Evolutionary conservation across 2,329 filamentous ascomycete species (phyloP).

Genomic region (Trichoderma hamatum): DNA sequence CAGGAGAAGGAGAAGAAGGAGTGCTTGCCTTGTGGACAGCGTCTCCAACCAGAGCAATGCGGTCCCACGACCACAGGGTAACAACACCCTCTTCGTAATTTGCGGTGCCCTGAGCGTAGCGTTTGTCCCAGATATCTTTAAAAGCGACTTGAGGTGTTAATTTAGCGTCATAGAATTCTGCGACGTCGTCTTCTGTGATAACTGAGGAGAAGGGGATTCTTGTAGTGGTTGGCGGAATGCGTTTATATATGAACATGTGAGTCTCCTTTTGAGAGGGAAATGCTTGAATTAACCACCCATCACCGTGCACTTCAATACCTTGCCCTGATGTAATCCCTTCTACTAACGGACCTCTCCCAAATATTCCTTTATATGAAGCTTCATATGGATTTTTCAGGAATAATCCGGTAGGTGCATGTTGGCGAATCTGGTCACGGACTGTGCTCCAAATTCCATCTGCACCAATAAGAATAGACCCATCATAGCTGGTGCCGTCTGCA

Average conservation of each 20-base stretch:
- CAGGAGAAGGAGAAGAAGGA: neutral
- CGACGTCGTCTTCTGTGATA: neutral
- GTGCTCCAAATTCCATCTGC: constrained; percentile 41
- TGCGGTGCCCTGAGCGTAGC: neutral
- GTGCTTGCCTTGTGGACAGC: neutral
- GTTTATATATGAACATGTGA: neutral
- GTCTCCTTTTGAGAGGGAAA: neutral
- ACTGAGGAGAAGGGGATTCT: neutral
- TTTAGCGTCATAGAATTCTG: neutral
- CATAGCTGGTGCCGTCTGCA: constrained; percentile 38
- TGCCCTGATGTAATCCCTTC: neutral
- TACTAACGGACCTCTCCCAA: neutral
- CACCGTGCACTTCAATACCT: neutral
- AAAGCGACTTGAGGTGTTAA: neutral
- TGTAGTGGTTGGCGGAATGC: neutral
- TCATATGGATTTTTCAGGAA: neutral
- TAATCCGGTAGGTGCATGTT: neutral
- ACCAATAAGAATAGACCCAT: constrained; percentile 44
- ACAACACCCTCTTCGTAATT: neutral
- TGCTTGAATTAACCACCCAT: neutral
- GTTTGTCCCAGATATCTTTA: neutral
- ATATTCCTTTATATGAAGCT: neutral
- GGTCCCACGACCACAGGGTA: neutral
- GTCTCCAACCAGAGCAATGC: neutral
- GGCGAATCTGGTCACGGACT: neutral